phyloP scores from a whole-genome alignment of 78 protist species.

The Polysphondylium violaceum region DNA sequence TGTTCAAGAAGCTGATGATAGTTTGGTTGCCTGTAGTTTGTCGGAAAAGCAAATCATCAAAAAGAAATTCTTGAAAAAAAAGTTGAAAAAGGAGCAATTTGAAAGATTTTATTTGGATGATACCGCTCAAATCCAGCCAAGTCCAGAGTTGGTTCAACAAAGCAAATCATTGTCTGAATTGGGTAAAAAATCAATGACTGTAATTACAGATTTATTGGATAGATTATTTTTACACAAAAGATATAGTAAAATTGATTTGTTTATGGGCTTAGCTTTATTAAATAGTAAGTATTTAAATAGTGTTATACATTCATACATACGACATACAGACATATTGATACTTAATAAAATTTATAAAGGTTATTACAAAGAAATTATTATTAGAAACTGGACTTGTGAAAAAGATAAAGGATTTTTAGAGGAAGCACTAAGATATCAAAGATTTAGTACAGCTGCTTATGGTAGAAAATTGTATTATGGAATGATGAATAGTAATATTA shows the following conservation, averaged over 20 bases:
- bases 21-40: conserved; percentile 2
- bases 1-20: not conserved
- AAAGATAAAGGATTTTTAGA: conserved; percentile 30
- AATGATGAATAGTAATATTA: not conserved
- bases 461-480: conserved; percentile 78
- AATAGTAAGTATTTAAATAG: conserved; percentile 7
- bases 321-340: not conserved
- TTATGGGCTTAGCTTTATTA: conserved; percentile 63
- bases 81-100: too few species aligned
- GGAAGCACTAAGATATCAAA: conserved; percentile 35
- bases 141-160: not conserved
- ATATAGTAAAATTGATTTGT: conserved; percentile 41
- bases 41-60: not conserved
- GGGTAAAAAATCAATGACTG: conserved; percentile 41
- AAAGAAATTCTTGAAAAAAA: not conserved
- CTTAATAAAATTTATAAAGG: conserved; percentile 13
- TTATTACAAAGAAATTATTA: conserved; percentile 49
- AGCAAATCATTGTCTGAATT: conserved; percentile 12
- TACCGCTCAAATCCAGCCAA: not conserved
- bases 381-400: conserved; percentile 50
- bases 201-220: conserved; percentile 45
- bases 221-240: conserved; percentile 27
- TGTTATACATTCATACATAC: not conserved
- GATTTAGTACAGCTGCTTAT: conserved; percentile 58
- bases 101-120: not conserved